Base-by-base conservation (phyloP, 352 stramenopile species). In the Pythium sp. region DNA sequence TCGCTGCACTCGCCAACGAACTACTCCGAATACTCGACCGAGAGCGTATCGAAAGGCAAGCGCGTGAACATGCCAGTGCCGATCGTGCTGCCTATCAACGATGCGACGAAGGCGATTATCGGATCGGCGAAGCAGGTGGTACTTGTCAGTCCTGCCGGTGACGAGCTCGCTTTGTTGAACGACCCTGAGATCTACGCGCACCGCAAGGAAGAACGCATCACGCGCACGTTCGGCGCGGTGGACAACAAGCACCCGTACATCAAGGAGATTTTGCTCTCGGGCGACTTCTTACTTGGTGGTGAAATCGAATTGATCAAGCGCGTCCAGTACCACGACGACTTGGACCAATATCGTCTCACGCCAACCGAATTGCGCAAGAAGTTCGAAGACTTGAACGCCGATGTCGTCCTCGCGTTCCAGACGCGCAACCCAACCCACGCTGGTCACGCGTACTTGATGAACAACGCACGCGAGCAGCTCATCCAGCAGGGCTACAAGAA, bases 391-490 rank as follows among this genome's bases (percentile, higher is more conserved):
- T 97, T 98, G 82, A 86, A 91, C 43, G 97, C 97, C 0, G 97
- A 99, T 76, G 97, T 98, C 2, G 96, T 99, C 32, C 97, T 99
- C 54, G 97, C 97, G 28, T 99, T 99, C 77, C 97, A 99, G 80
- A 99, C 97, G 22, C 82, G 97, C 58, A 99, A 99, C 75, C 97
- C 97, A 38, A 99, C 97, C 14, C 97, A 99, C 75, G 92, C 97
- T 3, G 97, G 97, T 41, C 97, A 99, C 83, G 97, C 96, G 14
- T 99, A 99, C 78, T 78, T 99, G 54, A 99, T 99, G 97, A 96
- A 97, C 72, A 97, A 92, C 49, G 97, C 94, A 0, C 94, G 97
- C 30, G 87, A 99, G 68, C 95, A 98, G 78, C 77, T 99, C 8
- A 89, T 98, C 38, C 81, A 81, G 24, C 76, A 86, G 71, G 96